A percentile compares a stretch with the other conserved stretches of the same genome.
phyloP scores from a whole-genome alignment of 2,329 filamentous ascomycete genomes.

The Anthostomella pinea region DNA sequence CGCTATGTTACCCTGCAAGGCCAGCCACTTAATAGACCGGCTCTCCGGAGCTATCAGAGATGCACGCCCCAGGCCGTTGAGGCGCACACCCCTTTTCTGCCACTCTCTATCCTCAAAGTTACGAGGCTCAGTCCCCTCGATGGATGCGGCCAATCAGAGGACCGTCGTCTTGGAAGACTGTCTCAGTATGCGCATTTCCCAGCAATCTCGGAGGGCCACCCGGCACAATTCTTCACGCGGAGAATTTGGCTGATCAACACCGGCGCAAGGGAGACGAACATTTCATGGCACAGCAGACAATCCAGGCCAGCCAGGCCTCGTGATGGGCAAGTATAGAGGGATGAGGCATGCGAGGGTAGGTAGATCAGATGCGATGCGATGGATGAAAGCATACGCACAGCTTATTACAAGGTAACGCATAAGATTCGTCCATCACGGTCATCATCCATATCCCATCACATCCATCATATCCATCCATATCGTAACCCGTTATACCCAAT shows the following conservation, averaged over 20 bases:
- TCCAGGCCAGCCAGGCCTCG: not conserved
- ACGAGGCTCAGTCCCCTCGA: conserved; percentile 20
- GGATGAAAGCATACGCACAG: not conserved
- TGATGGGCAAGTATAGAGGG: no score
- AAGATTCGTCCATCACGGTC: conserved; percentile 18
- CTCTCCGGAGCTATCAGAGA: conserved; percentile 26
- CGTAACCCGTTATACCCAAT: no score
- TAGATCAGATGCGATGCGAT: not conserved
- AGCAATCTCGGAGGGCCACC: conserved; percentile 22
- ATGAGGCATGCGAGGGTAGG: not conserved
- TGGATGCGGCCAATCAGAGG: conserved; percentile 25
- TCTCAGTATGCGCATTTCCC: conserved; percentile 29
- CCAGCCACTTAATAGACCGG: conserved; percentile 23
- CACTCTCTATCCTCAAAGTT: conserved; percentile 12
- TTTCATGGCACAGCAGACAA: conserved; percentile 5
- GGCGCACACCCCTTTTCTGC: conserved; percentile 15
- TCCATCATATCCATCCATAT: conserved; percentile 1
- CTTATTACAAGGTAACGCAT: conserved; percentile 2
- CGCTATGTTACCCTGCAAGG: conserved; percentile 28
- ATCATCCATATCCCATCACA: conserved; percentile 1
- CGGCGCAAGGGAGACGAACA: conserved; percentile 8
- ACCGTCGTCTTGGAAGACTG: conserved; percentile 19
- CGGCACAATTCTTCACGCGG: conserved; percentile 22
- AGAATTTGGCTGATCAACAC: conserved; percentile 28
- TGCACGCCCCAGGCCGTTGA: conserved; percentile 30